A percentile compares a stretch with the other conserved stretches of the same genome.
These are phyloP conservation scores for Moricandia arvensis DNA, from an alignment of 345 rosid species.

Conservation along the genomic window DNA sequence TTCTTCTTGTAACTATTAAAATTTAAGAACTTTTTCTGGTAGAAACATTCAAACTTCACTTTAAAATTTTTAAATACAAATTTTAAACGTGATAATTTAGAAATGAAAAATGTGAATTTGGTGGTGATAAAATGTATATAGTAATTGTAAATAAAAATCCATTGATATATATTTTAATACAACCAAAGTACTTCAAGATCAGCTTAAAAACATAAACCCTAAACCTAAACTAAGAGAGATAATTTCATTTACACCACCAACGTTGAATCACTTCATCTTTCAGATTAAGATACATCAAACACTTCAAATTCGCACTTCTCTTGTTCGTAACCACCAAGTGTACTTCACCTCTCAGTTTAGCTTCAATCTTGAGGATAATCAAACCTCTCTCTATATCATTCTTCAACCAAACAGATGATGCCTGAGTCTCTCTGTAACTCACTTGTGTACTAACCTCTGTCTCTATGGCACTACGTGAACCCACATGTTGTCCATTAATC, in stretches of 20 bases:
- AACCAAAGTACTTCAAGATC: not conserved
- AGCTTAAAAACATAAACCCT: not conserved
- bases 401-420: conserved; percentile 27
- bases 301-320: conserved; percentile 22
- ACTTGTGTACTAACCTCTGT: conserved; percentile 23
- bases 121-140: not conserved
- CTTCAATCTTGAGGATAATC: conserved; percentile 21
- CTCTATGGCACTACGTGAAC: conserved; percentile 1
- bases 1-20: no score
- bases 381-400: conserved; percentile 32
- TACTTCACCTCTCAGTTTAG: conserved; percentile 34
- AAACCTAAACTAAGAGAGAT: not conserved
- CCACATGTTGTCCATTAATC: conserved; percentile 27
- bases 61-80: no score
- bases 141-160: not conserved
- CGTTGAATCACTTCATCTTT: conserved; percentile 16
- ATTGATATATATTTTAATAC: not conserved
- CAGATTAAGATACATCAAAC: conserved; percentile 31
- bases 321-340: conserved; percentile 28
- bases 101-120: not conserved
- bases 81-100: no score
- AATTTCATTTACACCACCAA: conserved; percentile 29
- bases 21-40: no score
- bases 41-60: no score
- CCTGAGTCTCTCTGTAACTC: conserved; percentile 7